Evolutionary conservation across 306 rosid species (phyloP), one percentile per base, ranked within the genome.

Genomic region (Cyamopsis tetragonoloba): DNA sequence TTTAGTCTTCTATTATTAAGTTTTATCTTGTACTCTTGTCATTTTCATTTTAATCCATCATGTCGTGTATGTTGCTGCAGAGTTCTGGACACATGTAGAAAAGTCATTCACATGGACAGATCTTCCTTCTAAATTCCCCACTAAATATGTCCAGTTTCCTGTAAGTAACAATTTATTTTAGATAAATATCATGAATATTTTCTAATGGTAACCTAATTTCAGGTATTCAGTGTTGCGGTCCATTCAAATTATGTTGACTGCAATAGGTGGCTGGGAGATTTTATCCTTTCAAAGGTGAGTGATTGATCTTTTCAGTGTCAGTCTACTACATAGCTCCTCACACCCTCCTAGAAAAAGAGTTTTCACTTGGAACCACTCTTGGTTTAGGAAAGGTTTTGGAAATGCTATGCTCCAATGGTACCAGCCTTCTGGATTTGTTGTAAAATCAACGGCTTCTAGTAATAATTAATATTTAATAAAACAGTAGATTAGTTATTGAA

Each of bases 241-340:
- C 99, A 93, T 85, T 64, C 91, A 11, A 93, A 93, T 76, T 93
- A 93, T 26, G 99, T 93, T 34, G 99, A 93, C 91, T 93, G 99
- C 72, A 93, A 70, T 82, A 88, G 99, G 75, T 93, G 99, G 99
- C 89, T 93, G 13, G 99, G 99, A 39, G 99, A 93, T 74, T 90
- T 87, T 73, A 76, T 93, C 43, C 96, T 93, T 59, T 93, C 99
- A 44, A 93, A 93, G 97, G 99, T 93, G 79, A 87, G 78, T 47
- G 20, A 7, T 63, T 53, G 18, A 70, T 67, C 57, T 28, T 70
- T 39, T 57, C 78, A 30, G 50, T 13, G 48, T 68, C 54, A 38
- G 14, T 24, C 48, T 55, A 63, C 57, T 37, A 26, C 31, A 24
- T 7, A 20, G 12, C 13, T 55, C 22, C 17, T 19, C 11, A n/a